These are phyloP conservation scores for Coriaria nepalensis DNA, from an alignment of 306 rosid species.

Conservation along the genomic window DNA sequence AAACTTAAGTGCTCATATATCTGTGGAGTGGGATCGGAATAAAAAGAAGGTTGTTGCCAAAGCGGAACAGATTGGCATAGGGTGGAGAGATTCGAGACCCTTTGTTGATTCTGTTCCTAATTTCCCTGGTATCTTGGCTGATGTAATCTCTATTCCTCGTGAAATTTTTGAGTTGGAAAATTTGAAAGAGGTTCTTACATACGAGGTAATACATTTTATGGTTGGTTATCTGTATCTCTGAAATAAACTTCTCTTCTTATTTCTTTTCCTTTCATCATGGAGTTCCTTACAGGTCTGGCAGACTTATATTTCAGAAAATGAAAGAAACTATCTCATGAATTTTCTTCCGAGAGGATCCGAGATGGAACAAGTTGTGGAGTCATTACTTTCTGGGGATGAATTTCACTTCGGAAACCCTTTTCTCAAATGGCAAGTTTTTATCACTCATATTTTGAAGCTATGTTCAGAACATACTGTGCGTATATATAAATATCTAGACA, in stretches of 20 bases:
- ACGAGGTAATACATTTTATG: constrained; percentile 44
- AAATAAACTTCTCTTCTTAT: constrained; percentile 3
- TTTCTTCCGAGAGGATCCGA: constrained; percentile 64
- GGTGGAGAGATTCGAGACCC: constrained; percentile 55
- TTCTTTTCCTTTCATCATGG: constrained; percentile 9
- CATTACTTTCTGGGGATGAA: constrained; percentile 54
- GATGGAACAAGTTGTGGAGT: constrained; percentile 46
- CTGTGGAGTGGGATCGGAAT: constrained; percentile 76
- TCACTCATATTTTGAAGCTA: neutral
- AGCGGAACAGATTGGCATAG: constrained; percentile 72
- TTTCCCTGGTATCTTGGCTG: constrained; percentile 48
- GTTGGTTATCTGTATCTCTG: constrained; percentile 6
- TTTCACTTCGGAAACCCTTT: constrained; percentile 74
- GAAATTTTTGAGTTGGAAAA: constrained; percentile 61
- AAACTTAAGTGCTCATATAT: constrained; percentile 44
- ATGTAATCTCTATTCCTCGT: constrained; percentile 47
- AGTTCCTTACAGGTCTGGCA: constrained; percentile 66
- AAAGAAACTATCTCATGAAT: constrained; percentile 50
- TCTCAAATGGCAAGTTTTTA: constrained; percentile 49
- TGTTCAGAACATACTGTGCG: no score
- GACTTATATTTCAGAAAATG: constrained; percentile 59
- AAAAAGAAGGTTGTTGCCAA: constrained; percentile 70
- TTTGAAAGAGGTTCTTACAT: constrained; percentile 57
- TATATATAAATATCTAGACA: no score
- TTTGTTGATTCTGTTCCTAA: constrained; percentile 25